phyloP scores from a whole-genome alignment of 768 basidiomycete species.

The Tulasnella sp. region DNA sequence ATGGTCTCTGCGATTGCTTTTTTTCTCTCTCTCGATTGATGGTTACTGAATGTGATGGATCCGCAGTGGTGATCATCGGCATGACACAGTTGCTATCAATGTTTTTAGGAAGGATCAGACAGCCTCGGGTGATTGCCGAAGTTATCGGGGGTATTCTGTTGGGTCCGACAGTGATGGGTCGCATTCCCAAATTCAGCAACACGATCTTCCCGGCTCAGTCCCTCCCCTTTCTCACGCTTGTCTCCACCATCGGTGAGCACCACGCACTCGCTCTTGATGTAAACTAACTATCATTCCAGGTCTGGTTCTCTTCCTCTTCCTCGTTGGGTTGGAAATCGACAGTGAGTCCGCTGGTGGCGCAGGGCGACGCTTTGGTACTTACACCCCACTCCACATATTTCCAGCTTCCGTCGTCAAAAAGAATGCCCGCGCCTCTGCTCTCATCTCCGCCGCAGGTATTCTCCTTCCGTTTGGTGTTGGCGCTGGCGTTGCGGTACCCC shows the following conservation, averaged over 20 bases:
- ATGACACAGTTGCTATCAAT: slow-evolving; percentile 65
- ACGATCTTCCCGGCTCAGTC: slow-evolving; percentile 31
- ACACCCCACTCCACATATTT: background rate
- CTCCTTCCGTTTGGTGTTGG: slow-evolving; percentile 71
- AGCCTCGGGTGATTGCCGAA: slow-evolving; percentile 90
- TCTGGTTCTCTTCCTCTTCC: slow-evolving; percentile 65
- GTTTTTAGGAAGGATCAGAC: slow-evolving; percentile 53
- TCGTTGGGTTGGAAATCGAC: slow-evolving; percentile 79
- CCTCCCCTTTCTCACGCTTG: slow-evolving; percentile 48
- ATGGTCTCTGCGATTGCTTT: background rate
- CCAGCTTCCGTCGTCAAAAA: slow-evolving; percentile 38
- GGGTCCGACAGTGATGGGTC: slow-evolving; percentile 59
- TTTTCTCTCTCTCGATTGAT: too few species aligned
- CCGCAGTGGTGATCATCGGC: slow-evolving; percentile 60
- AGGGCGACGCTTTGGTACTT: background rate
- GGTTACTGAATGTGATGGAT: slow-evolving; percentile 14
- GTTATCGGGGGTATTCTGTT: slow-evolving; percentile 83
- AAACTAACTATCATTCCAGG: slow-evolving; percentile 22
- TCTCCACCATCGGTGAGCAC: slow-evolving; percentile 45
- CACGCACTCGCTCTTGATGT: slow-evolving; percentile 18
- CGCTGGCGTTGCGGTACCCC: slow-evolving; percentile 51
- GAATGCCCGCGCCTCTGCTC: slow-evolving; percentile 44
- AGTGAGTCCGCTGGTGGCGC: slow-evolving; percentile 26
- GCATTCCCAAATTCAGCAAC: slow-evolving; percentile 54
- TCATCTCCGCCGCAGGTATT: slow-evolving; percentile 57